phyloP scores from a whole-genome alignment of 495 filamentous ascomycete genomes.

The Sphaerosporella brunnea region DNA sequence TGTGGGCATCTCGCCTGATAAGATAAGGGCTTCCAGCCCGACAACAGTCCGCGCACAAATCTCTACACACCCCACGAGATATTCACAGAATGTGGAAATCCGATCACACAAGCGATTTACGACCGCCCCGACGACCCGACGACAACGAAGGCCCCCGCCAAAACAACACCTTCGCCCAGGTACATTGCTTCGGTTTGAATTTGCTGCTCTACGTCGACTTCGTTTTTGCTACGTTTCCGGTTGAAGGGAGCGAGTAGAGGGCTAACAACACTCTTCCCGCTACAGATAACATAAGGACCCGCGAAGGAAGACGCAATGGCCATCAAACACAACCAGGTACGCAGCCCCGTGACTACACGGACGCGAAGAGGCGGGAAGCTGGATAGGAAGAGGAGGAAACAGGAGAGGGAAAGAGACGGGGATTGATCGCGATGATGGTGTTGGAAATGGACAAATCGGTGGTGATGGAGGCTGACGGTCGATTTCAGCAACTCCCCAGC shows the following conservation, averaged over 20 bases:
- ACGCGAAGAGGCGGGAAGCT: no score
- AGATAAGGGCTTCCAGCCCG: neutral
- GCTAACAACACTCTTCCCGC: neutral
- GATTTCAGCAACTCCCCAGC: constrained; percentile 60
- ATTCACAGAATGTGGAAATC: neutral
- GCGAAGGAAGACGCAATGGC: constrained; percentile 35
- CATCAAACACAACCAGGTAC: constrained; percentile 93
- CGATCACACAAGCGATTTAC: neutral
- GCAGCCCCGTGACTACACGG: neutral
- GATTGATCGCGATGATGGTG: constrained; percentile 3
- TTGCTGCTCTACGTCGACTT: neutral
- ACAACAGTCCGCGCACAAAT: neutral
- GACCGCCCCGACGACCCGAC: neutral
- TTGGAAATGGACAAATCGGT: neutral
- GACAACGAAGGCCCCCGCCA: neutral
- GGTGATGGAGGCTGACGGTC: neutral
- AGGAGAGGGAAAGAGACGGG: neutral
- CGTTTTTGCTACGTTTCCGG: neutral
- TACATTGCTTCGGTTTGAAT: constrained; percentile 1
- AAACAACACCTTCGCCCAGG: constrained; percentile 3
- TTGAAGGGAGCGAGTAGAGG: neutral
- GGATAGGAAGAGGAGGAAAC: neutral
- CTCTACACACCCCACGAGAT: neutral
- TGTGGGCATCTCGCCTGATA: no score
- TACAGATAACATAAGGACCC: neutral